Evolutionary conservation across 208 protist species (phyloP).

Genomic region (Balamuthia mandrillaris): DNA sequence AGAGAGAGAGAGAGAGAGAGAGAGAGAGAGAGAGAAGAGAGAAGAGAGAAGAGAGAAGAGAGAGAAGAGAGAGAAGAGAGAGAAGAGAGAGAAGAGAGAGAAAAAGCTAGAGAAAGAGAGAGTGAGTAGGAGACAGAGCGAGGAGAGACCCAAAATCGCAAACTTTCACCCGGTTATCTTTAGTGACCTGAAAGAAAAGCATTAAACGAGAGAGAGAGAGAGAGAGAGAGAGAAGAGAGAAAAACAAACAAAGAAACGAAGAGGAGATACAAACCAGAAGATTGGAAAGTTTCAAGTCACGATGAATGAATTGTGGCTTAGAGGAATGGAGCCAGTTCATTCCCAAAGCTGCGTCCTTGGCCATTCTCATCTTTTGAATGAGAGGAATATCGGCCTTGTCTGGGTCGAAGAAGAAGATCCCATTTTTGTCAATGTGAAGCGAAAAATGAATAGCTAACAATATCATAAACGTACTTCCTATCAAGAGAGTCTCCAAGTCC

Average conservation of each 20-base stretch:
- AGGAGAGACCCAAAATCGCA: constrained; percentile 9
- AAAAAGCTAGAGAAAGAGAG: too few species aligned
- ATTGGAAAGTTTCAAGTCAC: constrained; percentile 60
- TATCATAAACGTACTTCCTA: too few species aligned
- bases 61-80: not conserved
- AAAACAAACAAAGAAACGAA: not conserved
- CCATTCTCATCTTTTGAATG: too few species aligned
- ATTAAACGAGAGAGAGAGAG: not conserved
- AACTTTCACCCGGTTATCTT: constrained; percentile 29
- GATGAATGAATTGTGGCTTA: constrained; percentile 63
- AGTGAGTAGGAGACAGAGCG: not conserved
- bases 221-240: not conserved
- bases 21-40: not conserved
- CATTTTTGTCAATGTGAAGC: too few species aligned
- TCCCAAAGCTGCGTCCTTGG: too few species aligned
- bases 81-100: too few species aligned
- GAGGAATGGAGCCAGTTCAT: constrained; percentile 63
- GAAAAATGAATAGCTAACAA: too few species aligned
- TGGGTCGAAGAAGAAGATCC: too few species aligned
- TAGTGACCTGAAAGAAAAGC: not conserved
- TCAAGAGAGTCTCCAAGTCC: too few species aligned
- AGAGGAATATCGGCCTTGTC: too few species aligned
- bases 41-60: not conserved
- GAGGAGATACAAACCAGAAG: not conserved
- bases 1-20: too few species aligned